Conservation (phyloP, 345 rosid genomes). For the Salix purpurea region DNA sequence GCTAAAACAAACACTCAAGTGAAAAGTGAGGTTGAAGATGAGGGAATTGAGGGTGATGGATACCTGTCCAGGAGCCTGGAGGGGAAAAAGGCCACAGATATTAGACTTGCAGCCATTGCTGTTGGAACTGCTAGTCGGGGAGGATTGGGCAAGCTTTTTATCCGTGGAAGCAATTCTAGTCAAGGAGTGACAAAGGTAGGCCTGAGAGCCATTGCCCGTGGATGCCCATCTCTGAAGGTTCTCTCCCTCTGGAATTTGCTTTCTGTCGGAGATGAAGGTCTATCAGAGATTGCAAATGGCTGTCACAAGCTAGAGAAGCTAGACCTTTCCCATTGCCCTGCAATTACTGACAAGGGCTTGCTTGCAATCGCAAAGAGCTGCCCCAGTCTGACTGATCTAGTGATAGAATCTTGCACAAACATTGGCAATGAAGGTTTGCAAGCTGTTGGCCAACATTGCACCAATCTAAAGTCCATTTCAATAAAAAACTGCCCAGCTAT, state of each 20-base stretch:
- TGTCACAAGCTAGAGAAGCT: constrained; percentile 76
- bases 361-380: constrained; percentile 62
- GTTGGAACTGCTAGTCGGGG: constrained; percentile 86
- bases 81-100: constrained; percentile 86
- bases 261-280: constrained; percentile 58
- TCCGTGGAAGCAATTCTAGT: constrained; percentile 49
- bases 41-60: constrained; percentile 52
- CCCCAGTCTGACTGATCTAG: constrained; percentile 65
- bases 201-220: constrained; percentile 63
- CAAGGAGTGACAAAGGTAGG: constrained; percentile 61
- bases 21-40: constrained; percentile 21
- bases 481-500: constrained; percentile 69
- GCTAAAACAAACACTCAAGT: constrained; percentile 12
- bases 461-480: constrained; percentile 62
- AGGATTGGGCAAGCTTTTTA: constrained; percentile 68
- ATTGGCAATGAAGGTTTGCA: constrained; percentile 73
- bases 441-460: constrained; percentile 60
- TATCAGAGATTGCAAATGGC: constrained; percentile 71
- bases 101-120: constrained; percentile 77
- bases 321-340: constrained; percentile 59
- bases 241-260: constrained; percentile 76
- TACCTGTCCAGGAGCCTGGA: constrained; percentile 72
- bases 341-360: constrained; percentile 61
- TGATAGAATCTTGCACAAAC: constrained; percentile 65
- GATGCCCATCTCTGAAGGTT: constrained; percentile 68